phyloP scores from a whole-genome alignment of 805 yeast species.

The Saccharomycopsis babjevae region DNA sequence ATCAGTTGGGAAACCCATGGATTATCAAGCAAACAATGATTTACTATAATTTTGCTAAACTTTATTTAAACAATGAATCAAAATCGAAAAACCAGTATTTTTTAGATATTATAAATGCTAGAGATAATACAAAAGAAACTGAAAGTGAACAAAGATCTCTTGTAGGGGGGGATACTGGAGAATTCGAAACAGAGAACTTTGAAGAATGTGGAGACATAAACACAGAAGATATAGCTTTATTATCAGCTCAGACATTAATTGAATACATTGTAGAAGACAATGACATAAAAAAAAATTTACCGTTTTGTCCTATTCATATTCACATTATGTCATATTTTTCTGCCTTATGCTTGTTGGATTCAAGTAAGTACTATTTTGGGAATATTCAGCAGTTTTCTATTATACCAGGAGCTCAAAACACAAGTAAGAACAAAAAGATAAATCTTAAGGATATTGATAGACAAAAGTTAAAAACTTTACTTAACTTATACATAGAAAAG shows the following conservation, averaged over 20 bases:
- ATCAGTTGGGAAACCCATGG: slow-evolving; percentile 42
- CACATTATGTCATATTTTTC: slow-evolving; percentile 65
- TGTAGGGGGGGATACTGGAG: neutral
- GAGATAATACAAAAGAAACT: neutral
- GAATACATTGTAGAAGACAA: slow-evolving; percentile 48
- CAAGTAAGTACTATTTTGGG: slow-evolving; percentile 23
- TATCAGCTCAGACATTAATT: slow-evolving; percentile 55
- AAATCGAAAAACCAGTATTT: slow-evolving; percentile 22
- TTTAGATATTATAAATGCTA: neutral
- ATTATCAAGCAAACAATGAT: slow-evolving; percentile 59
- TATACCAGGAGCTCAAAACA: neutral
- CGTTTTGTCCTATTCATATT: slow-evolving; percentile 62
- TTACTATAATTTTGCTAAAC: slow-evolving; percentile 64
- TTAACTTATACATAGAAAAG: slow-evolving; percentile 24
- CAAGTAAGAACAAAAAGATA: slow-evolving; percentile 20
- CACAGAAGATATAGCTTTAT: slow-evolving; percentile 37
- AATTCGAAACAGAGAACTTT: neutral
- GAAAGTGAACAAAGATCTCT: neutral
- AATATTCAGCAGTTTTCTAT: neutral
- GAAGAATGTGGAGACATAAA: slow-evolving; percentile 1
- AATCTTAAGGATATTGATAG: slow-evolving; percentile 22
- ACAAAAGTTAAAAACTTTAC: slow-evolving; percentile 22
- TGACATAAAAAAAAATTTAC: slow-evolving; percentile 45
- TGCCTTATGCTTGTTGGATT: slow-evolving; percentile 43
- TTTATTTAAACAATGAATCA: slow-evolving; percentile 51